Evolutionary conservation across 2,329 filamentous ascomycete species (phyloP).

Genomic region (Penicillium polonicum): DNA sequence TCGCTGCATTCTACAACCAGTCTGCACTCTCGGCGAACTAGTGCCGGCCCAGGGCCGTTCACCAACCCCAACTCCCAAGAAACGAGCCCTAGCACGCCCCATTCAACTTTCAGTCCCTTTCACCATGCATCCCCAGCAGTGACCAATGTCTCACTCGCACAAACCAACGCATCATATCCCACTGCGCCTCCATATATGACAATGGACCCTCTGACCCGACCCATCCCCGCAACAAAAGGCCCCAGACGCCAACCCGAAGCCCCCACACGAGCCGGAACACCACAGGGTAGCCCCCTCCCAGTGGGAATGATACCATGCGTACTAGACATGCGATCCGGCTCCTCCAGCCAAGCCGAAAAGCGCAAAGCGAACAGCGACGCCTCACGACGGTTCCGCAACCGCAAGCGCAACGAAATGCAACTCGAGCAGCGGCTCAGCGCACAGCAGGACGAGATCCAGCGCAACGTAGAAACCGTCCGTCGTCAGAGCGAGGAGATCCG

Average conservation of each 20-base stretch:
- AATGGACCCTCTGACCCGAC: slow-evolving; percentile 29
- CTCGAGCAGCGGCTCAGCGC: slow-evolving; percentile 39
- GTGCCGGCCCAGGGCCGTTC: slow-evolving; percentile 30
- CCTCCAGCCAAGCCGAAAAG: slow-evolving; percentile 43
- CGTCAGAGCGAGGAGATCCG: slow-evolving; percentile 38
- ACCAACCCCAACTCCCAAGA: slow-evolving; percentile 36
- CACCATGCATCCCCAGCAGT: slow-evolving; percentile 33
- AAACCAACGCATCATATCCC: slow-evolving; percentile 19
- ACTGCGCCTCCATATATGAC: slow-evolving; percentile 24
- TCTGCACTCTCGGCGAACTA: slow-evolving; percentile 34
- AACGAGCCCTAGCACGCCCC: slow-evolving; percentile 36
- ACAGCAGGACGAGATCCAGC: slow-evolving; percentile 40
- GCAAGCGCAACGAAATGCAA: slow-evolving; percentile 43
- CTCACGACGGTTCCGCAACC: slow-evolving; percentile 42
- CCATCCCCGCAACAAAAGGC: slow-evolving; percentile 23
- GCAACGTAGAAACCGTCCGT: slow-evolving; percentile 29
- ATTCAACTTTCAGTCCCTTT: slow-evolving; percentile 34
- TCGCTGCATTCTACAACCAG: slow-evolving; percentile 36
- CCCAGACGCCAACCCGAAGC: slow-evolving; percentile 20
- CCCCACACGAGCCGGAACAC: slow-evolving; percentile 11
- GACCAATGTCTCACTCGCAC: slow-evolving; percentile 21
- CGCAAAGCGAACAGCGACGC: slow-evolving; percentile 46
- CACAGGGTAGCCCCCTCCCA: slow-evolving; percentile 14
- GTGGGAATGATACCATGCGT: slow-evolving; percentile 39
- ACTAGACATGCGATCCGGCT: slow-evolving; percentile 43